Percentiles rank a stretch among this genome's conserved stretches.
Conservation (phyloP, 1,284 basidiomycete species). For the Chiua sp. region DNA sequence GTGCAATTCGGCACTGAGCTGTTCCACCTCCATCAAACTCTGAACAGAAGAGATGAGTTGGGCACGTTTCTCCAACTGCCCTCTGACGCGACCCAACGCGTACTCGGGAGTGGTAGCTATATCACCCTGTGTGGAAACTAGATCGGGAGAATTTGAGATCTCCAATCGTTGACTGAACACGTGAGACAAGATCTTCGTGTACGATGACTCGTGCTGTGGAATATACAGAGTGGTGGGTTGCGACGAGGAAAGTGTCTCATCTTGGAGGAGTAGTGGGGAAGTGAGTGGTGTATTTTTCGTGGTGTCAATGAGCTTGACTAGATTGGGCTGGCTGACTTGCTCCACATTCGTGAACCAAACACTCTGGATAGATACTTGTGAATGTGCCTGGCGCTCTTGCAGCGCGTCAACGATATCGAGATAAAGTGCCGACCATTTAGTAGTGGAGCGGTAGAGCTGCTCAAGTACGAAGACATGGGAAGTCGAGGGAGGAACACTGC, state of each 20-base stretch:
- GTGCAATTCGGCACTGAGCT: slow-evolving; percentile 66
- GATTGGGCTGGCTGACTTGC: slow-evolving; percentile 48
- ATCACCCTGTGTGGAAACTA: slow-evolving; percentile 70
- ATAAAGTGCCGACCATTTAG: slow-evolving; percentile 90
- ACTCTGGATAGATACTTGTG: slow-evolving; percentile 61
- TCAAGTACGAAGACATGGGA: slow-evolving; percentile 87
- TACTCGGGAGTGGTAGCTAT: slow-evolving; percentile 91
- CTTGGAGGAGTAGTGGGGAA: slow-evolving; percentile 53
- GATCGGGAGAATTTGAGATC: slow-evolving; percentile 83
- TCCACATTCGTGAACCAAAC: slow-evolving; percentile 61
- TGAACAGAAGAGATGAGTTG: slow-evolving; percentile 69
- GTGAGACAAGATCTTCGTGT: slow-evolving; percentile 88
- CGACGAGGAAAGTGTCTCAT: slow-evolving; percentile 26
- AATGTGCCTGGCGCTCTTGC: slow-evolving; percentile 60
- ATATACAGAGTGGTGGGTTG: slow-evolving; percentile 55
- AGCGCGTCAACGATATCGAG: slow-evolving; percentile 82
- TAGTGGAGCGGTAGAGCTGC: slow-evolving; percentile 74
- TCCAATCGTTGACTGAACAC: slow-evolving; percentile 87
- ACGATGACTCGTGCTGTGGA: slow-evolving; percentile 91
- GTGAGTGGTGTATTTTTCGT: slow-evolving; percentile 42
- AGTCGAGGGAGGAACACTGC: slow-evolving; percentile 66
- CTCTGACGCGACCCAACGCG: slow-evolving; percentile 90
- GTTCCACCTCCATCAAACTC: slow-evolving; percentile 56
- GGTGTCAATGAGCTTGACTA: slow-evolving; percentile 54
- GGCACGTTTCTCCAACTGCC: slow-evolving; percentile 75